Evolutionary conservation across 306 rosid species (phyloP), one percentile per base, ranked within the genome.

Genomic region (Pyrus communis): DNA sequence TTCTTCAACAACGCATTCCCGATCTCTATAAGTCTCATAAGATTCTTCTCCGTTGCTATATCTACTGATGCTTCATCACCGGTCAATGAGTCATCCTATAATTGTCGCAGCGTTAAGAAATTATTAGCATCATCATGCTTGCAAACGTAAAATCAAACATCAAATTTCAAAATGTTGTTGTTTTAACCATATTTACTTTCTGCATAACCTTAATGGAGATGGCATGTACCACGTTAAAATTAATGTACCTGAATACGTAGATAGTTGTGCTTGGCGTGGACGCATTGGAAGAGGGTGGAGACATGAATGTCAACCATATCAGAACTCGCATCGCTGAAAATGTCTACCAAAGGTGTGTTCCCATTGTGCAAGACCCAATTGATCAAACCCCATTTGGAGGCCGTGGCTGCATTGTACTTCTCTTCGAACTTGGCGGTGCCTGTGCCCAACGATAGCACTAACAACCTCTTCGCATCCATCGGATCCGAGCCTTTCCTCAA

Each of bases 221-320:
- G 49, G 49, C 3, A 60, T 25, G n/a, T 6, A 27, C 31, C 35
- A 0, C 7, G 55, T 31, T 2, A 22, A 43, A 43, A 21, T 43
- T 43, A 28, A 38, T 52, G 13, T 45, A 85, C 84, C 81, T 79
- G 84, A 73, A 86, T 78, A 3, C 89, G 89, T 12, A 86, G 83
- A 73, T 83, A 86, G 33, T 81, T 86, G 11, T 78, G 23, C 46
- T 64, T 69, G 62, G 25, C 1, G 17, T 70, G 10, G n/a, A 21
- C 13, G 6, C 84, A 78, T 25, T 83, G 84, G 27, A 86, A 86
- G 28, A 83, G 60, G n/a, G 87, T 75, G 55, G 87, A 86, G 9
- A 83, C 81, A 18, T 71, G 85, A 74, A 79, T 71, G n/a, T 86
- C 87, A 7, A 83, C 89, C 72, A 86, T 77, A 58, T 86, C 89